These are phyloP conservation scores for Penicillium sp. DNA, from an alignment of 2,329 filamentous ascomycete species.

Conservation along the genomic window DNA sequence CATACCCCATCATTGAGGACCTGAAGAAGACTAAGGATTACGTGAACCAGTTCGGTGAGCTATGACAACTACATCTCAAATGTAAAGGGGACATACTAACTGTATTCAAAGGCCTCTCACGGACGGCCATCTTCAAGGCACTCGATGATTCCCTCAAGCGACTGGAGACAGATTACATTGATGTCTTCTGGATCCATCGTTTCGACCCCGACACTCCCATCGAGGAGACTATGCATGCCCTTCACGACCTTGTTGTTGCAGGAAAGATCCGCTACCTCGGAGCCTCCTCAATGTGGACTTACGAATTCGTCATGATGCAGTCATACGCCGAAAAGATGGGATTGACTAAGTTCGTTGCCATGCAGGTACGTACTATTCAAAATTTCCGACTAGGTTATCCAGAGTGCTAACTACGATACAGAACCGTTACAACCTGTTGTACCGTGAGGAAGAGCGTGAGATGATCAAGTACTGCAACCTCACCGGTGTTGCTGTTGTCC, in stretches of 20 bases:
- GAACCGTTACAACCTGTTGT: slow-evolving; percentile 8
- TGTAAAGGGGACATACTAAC: not conserved
- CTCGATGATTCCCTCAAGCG: slow-evolving; percentile 54
- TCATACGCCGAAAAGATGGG: slow-evolving; percentile 54
- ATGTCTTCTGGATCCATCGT: slow-evolving; percentile 54
- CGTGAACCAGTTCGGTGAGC: not conserved
- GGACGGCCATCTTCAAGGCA: slow-evolving; percentile 61
- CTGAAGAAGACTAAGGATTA: not conserved
- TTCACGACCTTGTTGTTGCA: slow-evolving; percentile 42
- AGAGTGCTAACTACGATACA: not conserved
- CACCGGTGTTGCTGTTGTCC: slow-evolving; percentile 4
- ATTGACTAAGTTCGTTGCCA: slow-evolving; percentile 60
- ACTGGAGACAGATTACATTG: slow-evolving; percentile 50
- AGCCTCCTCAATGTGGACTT: slow-evolving; percentile 33
- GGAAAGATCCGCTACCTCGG: slow-evolving; percentile 38
- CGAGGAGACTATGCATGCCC: slow-evolving; percentile 50
- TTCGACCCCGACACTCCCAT: slow-evolving; percentile 46
- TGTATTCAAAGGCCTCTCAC: slow-evolving; percentile 47
- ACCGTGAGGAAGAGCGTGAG: slow-evolving; percentile 15
- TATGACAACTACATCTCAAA: not conserved
- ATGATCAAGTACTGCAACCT: slow-evolving; percentile 9
- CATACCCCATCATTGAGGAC: not conserved
- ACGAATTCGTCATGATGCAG: slow-evolving; percentile 44
- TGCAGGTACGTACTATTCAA: slow-evolving; percentile 43
- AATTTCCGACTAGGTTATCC: slow-evolving; percentile 23